Conservation (phyloP, 768 basidiomycete species). For the Ramaria sp. region DNA sequence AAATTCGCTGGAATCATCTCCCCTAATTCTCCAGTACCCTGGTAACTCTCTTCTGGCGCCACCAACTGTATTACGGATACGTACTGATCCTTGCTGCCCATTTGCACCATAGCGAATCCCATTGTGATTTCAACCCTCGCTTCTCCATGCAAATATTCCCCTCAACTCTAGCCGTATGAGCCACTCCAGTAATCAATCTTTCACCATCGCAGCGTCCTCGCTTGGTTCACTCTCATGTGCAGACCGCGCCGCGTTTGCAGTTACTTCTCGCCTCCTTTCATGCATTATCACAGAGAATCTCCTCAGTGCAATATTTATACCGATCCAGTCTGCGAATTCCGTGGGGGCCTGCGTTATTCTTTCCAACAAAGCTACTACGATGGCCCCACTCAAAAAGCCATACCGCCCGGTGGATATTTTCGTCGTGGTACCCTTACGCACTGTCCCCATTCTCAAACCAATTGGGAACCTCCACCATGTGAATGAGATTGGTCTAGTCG, state of each 20-base stretch:
- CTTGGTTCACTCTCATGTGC: neutral
- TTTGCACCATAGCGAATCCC: too few relatives aligned
- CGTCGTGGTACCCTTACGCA: slow-evolving; percentile 36
- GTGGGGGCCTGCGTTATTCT: slow-evolving; percentile 31
- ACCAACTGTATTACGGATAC: too few relatives aligned
- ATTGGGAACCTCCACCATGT: slow-evolving; percentile 12
- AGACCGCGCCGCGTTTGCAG: slow-evolving; percentile 28
- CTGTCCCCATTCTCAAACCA: slow-evolving; percentile 32
- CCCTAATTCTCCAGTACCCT: too few relatives aligned
- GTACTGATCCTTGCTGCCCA: too few relatives aligned
- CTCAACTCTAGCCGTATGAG: neutral
- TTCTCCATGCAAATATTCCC: too few relatives aligned
- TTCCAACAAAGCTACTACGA: slow-evolving; percentile 23
- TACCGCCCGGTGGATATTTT: slow-evolving; percentile 30
- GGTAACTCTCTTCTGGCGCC: too few relatives aligned
- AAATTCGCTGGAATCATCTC: too few relatives aligned
- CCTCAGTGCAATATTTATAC: slow-evolving; percentile 32
- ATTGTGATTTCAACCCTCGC: too few relatives aligned
- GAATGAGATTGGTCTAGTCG: slow-evolving; percentile 31
- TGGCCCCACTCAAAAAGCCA: neutral
- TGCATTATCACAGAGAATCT: slow-evolving; percentile 40
- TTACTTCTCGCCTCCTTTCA: slow-evolving; percentile 36
- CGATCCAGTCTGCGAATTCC: slow-evolving; percentile 14
- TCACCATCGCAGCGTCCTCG: neutral
- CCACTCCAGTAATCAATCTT: neutral